A percentile compares a stretch with the other conserved stretches of the same genome.
Conservation (phyloP, 495 filamentous ascomycete species). For the Lindgomyces ingoldianus region DNA sequence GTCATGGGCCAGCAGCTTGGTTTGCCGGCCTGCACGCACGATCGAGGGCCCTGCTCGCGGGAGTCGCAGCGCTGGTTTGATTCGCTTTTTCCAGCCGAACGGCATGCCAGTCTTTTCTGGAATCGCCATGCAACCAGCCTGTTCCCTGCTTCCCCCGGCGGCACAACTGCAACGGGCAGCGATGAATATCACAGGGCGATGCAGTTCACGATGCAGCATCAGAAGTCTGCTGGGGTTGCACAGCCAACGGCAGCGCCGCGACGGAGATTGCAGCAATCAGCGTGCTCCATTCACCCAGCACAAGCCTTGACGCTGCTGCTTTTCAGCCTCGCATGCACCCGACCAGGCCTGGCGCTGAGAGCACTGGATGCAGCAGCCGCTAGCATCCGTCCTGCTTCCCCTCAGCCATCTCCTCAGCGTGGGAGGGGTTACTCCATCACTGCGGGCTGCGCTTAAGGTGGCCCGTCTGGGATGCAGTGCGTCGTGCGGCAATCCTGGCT, state of each 20-base stretch:
- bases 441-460: slow-evolving; percentile 25
- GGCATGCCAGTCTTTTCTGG: slow-evolving; percentile 33
- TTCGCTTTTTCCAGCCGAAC: slow-evolving; percentile 34
- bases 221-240: slow-evolving; percentile 15
- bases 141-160: not conserved
- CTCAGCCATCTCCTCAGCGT: slow-evolving; percentile 12
- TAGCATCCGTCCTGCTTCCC: not conserved
- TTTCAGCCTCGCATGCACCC: slow-evolving; percentile 27
- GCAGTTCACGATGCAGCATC: slow-evolving; percentile 28
- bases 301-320: not conserved
- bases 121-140: slow-evolving; percentile 28
- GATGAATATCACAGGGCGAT: slow-evolving; percentile 4
- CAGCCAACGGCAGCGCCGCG: slow-evolving; percentile 34
- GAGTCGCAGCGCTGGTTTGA: slow-evolving; percentile 14
- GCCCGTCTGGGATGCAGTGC: slow-evolving; percentile 12
- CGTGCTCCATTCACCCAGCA: slow-evolving; percentile 10
- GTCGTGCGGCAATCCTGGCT: not conserved
- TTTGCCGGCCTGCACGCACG: slow-evolving; percentile 32
- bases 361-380: slow-evolving; percentile 8
- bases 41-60: slow-evolving; percentile 28
- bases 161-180: slow-evolving; percentile 3
- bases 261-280: slow-evolving; percentile 39
- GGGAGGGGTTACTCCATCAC: slow-evolving; percentile 24
- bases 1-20: slow-evolving; percentile 30
- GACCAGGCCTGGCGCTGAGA: not conserved